Evolutionary conservation across 371 early-diverging fungal genomes (phyloP), one percentile per base, ranked within the genome.

Genomic region (Mucor mucedo): DNA sequence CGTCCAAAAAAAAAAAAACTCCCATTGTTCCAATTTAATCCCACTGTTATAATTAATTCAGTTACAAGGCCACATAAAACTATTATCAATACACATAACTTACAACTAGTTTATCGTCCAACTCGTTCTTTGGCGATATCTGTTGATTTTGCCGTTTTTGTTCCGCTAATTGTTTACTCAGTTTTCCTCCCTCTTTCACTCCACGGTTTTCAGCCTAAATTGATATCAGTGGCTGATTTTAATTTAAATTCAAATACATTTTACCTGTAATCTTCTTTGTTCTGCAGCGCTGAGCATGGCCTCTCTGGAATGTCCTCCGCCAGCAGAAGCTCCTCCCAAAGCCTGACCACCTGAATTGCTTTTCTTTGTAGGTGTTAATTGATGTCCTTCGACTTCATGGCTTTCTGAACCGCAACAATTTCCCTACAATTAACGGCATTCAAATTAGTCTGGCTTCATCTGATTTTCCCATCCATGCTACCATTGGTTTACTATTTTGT

Each of bases 281-380:
- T 78, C 78, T 28, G 75, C 75, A 41, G 78, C 78, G 30, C 49
- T 64, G 9, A 75, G 30, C 75, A 72, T 78, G 29, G 73, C 73
- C 32, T 77, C 77, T 63, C 71, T 65, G 16, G 63, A 53, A 10
- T 39, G 13, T 3, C 38, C 47, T 5, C 47, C 62, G 8, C 53
- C 53, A 39, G 38, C 53, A 2, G 49, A 28, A 55, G 38, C 50
- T 10, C 69, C 65, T 0, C 69, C 69, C 13, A 64, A 41, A 0
- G 69, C 29, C 29, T 59, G 69, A 11, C 65, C 65, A 28, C n/a
- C 38, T 21, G 39, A 27, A 13, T 60, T 66, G 11, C 29, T 45
- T 5, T 65, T 49, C 16, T 65, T 54, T 2, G 52, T 62, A 16
- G 67, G 42, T 5, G 53, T 57, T 33, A 62, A 29, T 55, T 62